Evolutionary conservation across 2,329 filamentous ascomycete genomes (phyloP).

Genomic region (Grosmannia clavigera): DNA sequence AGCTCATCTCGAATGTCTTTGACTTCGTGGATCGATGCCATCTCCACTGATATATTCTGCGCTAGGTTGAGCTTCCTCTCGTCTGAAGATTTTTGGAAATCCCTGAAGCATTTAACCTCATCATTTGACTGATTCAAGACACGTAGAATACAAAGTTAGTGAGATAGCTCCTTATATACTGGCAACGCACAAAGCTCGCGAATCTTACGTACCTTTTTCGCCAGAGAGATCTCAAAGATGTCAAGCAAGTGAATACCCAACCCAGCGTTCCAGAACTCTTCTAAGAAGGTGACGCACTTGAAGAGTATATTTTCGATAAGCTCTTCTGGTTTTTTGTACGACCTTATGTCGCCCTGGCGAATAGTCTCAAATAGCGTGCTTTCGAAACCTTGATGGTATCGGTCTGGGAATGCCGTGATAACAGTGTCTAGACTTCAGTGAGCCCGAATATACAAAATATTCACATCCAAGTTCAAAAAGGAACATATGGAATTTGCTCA

Average conservation of each 20-base stretch:
- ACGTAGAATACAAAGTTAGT: background rate
- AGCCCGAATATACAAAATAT: background rate
- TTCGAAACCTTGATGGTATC: background rate
- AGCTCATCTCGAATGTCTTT: conserved; percentile 1
- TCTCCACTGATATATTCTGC: background rate
- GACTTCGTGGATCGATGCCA: background rate
- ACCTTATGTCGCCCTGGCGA: background rate
- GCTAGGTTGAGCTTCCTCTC: background rate
- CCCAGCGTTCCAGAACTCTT: background rate
- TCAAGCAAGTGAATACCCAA: background rate
- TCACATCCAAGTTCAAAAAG: background rate
- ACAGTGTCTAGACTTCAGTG: background rate
- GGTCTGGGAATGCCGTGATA: conserved; percentile 1
- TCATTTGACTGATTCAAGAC: background rate
- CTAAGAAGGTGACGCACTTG: background rate
- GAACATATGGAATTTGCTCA: background rate
- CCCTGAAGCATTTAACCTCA: background rate
- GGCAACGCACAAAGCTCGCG: background rate
- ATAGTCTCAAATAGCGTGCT: conserved; percentile 1
- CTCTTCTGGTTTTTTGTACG: background rate
- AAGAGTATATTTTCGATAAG: conserved; percentile 1
- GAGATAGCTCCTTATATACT: background rate
- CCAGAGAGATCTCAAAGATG: background rate
- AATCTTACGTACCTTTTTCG: background rate
- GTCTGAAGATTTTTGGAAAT: background rate